Evolutionary conservation across 2,329 filamentous ascomycete genomes (phyloP), one percentile per base, ranked within the genome.

Genomic region (Fusarium hostae): DNA sequence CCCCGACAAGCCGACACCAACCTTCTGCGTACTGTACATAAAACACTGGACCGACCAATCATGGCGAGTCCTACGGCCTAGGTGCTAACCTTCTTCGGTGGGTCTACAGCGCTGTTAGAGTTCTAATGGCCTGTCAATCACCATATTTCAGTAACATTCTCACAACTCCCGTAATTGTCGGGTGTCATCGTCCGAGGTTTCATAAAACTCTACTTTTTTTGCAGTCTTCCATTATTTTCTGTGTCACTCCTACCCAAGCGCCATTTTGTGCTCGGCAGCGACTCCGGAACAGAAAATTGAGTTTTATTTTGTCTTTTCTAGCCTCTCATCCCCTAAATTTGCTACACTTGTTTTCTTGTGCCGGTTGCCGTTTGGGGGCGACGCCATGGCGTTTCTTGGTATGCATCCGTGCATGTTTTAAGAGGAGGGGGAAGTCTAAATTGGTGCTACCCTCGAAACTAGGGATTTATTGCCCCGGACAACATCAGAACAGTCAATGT

Each of bases 391-490:
- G 41, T 47, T 69, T 64, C 59, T 52, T 54, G 59, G 54, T 59
- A 64, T 52, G 65, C 52, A 68, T 37, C 34, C 37, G 26, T 63
- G 41, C 50, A 58, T 59, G 66, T 56, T 70, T 55, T 30, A 28
- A 62, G 22, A 61, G 35, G 60, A 57, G 45, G 40, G 48, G 35
- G 28, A 18, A 28, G 65, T 26, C 47, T 54, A 59, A 68, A 63
- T 40, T 50, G 22, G 47, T 66, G 28, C 39, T 56, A 44, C 37
- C 30, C 41, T 44, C 24, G 12, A 59, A 40, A 18, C 50, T 60
- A 41, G 59, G 51, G 41, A 66, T 54, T 48, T 58, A 65, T 65
- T 52, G 66, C 67, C 67, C 67, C 54, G 32, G 55, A 70, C 66
- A 70, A 70, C 55, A 34, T 39, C 28, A 35, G 18, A 65, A 54